Evolutionary conservation across 2,329 filamentous ascomycete genomes (phyloP).

Genomic region (Beauveria rudraprayagi): DNA sequence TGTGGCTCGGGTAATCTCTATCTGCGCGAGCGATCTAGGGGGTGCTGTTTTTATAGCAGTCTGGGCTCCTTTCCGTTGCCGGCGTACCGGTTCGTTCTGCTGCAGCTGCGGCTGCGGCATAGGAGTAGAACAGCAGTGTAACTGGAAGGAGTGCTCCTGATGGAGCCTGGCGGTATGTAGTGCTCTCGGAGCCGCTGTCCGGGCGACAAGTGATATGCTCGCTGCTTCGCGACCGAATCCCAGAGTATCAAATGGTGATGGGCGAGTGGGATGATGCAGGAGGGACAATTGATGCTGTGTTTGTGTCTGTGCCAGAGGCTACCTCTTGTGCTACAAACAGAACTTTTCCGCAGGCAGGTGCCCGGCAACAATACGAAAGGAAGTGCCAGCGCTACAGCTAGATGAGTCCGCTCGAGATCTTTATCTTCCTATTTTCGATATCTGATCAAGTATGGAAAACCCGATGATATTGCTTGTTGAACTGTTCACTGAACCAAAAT

Average conservation of each 20-base stretch:
- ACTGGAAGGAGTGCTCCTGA: slow-evolving; percentile 5
- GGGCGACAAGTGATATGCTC: not conserved
- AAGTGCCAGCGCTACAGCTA: not conserved
- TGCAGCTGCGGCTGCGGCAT: slow-evolving; percentile 1
- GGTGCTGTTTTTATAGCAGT: not conserved
- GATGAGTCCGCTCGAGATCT: not conserved
- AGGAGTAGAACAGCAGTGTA: not conserved
- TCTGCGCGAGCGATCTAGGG: not conserved
- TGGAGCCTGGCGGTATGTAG: not conserved
- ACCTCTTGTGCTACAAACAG: slow-evolving; percentile 8
- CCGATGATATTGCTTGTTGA: not conserved
- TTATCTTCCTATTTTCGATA: not conserved
- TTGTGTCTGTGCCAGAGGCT: not conserved
- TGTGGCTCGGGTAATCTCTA: not conserved
- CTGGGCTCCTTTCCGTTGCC: not conserved
- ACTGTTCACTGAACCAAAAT: not conserved
- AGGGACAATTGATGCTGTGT: not conserved
- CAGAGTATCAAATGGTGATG: not conserved
- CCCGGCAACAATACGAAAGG: not conserved
- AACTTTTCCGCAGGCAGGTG: not conserved
- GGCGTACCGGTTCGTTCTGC: not conserved
- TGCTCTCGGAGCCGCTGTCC: not conserved
- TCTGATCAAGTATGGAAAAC: not conserved
- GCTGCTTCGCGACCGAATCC: not conserved
- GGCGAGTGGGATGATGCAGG: not conserved